These are phyloP conservation scores for Xylaria sp. DNA, from an alignment of 2,329 filamentous ascomycete genomes.

Conservation along the genomic window DNA sequence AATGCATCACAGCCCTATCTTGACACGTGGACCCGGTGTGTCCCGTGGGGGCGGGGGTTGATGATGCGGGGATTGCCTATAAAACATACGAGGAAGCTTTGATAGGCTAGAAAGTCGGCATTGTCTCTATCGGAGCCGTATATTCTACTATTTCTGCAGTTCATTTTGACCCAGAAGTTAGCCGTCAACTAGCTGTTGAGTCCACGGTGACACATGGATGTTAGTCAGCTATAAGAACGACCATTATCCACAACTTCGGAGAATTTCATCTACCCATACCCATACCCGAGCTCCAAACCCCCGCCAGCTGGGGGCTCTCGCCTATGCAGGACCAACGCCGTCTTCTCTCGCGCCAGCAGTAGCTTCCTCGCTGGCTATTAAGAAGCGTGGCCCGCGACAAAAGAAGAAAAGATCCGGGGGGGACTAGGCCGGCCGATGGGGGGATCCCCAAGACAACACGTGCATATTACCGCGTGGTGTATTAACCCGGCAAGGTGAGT, in stretches of 20 bases:
- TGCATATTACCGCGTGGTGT: constrained; percentile 2
- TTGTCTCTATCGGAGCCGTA: background rate
- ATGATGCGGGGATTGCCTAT: background rate
- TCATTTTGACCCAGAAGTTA: background rate
- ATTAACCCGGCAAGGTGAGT: constrained; percentile 6
- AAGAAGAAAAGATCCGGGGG: background rate
- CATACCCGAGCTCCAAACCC: background rate
- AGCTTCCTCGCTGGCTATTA: background rate
- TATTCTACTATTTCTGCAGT: background rate
- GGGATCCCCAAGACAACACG: constrained; percentile 1
- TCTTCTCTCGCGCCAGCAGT: background rate
- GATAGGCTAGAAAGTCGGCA: background rate
- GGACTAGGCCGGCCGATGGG: background rate
- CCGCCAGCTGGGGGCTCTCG: background rate
- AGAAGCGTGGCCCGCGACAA: background rate
- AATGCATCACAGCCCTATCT: background rate
- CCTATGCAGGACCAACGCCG: background rate
- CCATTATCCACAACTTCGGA: too few species aligned
- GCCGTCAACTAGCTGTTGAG: background rate
- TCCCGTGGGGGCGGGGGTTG: background rate
- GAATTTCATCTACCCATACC: too few species aligned
- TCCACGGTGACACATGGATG: background rate
- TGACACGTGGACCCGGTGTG: background rate
- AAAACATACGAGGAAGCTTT: background rate
- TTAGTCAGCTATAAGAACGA: too few species aligned